These are phyloP conservation scores for Mycena venus DNA, from an alignment of 768 basidiomycete species.

Conservation along the genomic window DNA sequence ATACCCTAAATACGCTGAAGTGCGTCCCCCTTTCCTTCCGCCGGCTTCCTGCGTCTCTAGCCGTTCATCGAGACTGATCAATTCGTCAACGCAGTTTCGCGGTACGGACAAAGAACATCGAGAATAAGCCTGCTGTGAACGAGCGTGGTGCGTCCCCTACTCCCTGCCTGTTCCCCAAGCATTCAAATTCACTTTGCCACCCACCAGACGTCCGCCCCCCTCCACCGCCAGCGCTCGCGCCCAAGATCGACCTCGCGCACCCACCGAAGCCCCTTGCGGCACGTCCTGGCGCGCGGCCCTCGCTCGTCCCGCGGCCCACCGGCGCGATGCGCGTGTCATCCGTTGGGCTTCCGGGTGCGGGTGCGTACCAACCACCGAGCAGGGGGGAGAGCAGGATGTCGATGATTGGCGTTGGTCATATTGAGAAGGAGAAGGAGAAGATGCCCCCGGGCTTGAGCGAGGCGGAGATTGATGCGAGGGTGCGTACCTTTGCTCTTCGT, in stretches of 20 bases:
- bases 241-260: slow-evolving; percentile 14
- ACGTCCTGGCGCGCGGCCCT: neutral
- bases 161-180: neutral
- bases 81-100: slow-evolving; percentile 75
- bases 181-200: neutral
- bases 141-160: slow-evolving; percentile 69
- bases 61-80: too few species aligned
- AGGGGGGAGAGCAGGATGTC: neutral
- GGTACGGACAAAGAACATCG: slow-evolving; percentile 86
- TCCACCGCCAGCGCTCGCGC: slow-evolving; percentile 3
- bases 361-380: neutral
- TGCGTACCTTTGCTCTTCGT: slow-evolving; percentile 44
- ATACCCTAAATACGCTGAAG: slow-evolving; percentile 95
- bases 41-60: too few species aligned
- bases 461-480: slow-evolving; percentile 82
- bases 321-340: slow-evolving; percentile 10
- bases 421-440: slow-evolving; percentile 27
- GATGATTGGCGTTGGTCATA: neutral
- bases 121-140: slow-evolving; percentile 85
- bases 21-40: slow-evolving; percentile 43
- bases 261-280: neutral
- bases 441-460: slow-evolving; percentile 62
- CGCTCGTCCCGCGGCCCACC: slow-evolving; percentile 29
- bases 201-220: slow-evolving; percentile 70
- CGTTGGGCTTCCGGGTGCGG: slow-evolving; percentile 2